Evolutionary conservation across 352 stramenopile genomes (phyloP).

Genomic region (Globisporangium okanoganense): DNA sequence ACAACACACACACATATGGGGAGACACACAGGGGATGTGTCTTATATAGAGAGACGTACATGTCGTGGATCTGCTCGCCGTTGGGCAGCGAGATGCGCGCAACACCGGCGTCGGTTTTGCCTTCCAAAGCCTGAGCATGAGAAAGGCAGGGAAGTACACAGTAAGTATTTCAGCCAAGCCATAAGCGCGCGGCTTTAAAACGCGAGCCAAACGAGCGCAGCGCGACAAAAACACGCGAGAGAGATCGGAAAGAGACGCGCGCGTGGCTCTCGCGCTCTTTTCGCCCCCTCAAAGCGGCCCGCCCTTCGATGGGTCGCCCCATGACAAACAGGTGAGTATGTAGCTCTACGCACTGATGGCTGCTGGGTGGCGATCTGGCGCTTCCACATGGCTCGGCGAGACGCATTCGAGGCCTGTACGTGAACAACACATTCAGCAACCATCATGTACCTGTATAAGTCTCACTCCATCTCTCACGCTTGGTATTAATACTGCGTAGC

Average conservation of each 20-base stretch:
- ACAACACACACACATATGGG: too few species aligned
- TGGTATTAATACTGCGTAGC: neutral
- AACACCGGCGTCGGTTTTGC: constrained; percentile 5
- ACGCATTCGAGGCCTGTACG: constrained; percentile 44
- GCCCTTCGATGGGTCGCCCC: too few species aligned
- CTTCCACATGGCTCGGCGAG: constrained; percentile 67
- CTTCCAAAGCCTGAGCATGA: constrained; percentile 5
- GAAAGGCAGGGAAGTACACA: neutral
- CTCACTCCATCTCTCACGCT: neutral
- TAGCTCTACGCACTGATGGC: neutral
- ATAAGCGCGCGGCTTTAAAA: neutral
- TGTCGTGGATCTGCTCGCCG: constrained; percentile 71
- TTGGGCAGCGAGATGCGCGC: constrained; percentile 54
- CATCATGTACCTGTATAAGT: too few species aligned
- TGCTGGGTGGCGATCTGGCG: constrained; percentile 38
- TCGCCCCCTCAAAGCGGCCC: neutral
- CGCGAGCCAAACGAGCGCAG: neutral
- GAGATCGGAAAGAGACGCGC: neutral
- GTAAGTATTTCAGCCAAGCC: neutral
- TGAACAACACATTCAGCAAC: too few species aligned
- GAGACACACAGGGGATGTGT: neutral
- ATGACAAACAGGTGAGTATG: too few species aligned
- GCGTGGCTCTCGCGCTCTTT: neutral
- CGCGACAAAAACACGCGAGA: constrained; percentile 1
- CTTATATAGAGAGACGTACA: constrained; percentile 23